These are phyloP conservation scores for Grigorovia humatica DNA, from an alignment of 805 yeast genomes.

Conservation along the genomic window DNA sequence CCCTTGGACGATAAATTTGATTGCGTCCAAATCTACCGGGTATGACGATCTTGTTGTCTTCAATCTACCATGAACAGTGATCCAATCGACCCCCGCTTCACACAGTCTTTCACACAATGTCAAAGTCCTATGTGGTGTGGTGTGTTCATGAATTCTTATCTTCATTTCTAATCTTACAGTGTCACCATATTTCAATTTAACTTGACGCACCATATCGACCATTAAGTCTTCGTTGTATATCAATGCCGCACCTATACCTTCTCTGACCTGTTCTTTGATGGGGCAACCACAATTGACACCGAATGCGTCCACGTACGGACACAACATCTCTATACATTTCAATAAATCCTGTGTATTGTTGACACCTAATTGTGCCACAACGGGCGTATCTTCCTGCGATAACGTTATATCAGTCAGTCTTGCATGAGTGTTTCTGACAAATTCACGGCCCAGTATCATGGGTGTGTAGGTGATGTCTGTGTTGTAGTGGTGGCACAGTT, in stretches of 20 bases:
- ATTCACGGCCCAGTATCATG: slow-evolving; percentile 93
- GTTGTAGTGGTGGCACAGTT: slow-evolving; percentile 58
- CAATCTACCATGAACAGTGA: slow-evolving; percentile 91
- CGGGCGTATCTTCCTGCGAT: slow-evolving; percentile 53
- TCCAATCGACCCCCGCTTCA: slow-evolving; percentile 82
- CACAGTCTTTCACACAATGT: slow-evolving; percentile 65
- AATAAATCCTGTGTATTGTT: slow-evolving; percentile 74
- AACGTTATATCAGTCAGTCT: slow-evolving; percentile 80
- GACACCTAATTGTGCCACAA: slow-evolving; percentile 85
- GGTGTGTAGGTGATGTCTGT: slow-evolving; percentile 88
- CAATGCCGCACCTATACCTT: slow-evolving; percentile 94
- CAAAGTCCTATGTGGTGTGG: slow-evolving; percentile 48
- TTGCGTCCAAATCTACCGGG: slow-evolving; percentile 79
- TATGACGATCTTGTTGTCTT: slow-evolving; percentile 73
- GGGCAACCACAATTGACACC: slow-evolving; percentile 98
- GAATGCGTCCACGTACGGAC: slow-evolving; percentile 84
- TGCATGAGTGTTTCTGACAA: slow-evolving; percentile 75
- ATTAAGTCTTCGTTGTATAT: slow-evolving; percentile 77
- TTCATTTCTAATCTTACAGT: slow-evolving; percentile 78
- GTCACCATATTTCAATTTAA: slow-evolving; percentile 64
- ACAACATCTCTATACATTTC: slow-evolving; percentile 79
- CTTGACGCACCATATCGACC: slow-evolving; percentile 73
- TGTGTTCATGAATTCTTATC: slow-evolving; percentile 75
- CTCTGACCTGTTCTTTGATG: slow-evolving; percentile 84
- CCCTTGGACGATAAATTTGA: slow-evolving; percentile 45